These are phyloP conservation scores for Ceratobasidium sp. DNA, from an alignment of 1,284 basidiomycete genomes.

Conservation along the genomic window DNA sequence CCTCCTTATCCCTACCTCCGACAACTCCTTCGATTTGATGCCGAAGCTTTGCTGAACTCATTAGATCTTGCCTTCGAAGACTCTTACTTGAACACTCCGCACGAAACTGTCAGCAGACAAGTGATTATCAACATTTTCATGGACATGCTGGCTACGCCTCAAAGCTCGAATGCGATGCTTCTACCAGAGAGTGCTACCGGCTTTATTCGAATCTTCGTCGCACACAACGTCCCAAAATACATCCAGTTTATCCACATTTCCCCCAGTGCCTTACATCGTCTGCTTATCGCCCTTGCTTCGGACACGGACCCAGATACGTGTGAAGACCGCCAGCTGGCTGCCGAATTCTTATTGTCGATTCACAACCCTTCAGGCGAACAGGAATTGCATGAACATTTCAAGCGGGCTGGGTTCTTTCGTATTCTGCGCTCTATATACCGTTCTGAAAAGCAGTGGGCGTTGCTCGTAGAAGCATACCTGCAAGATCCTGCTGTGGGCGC, in stretches of 20 bases:
- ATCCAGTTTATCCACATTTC: slow-evolving; percentile 85
- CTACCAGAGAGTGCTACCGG: slow-evolving; percentile 73
- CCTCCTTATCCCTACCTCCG: slow-evolving; percentile 91
- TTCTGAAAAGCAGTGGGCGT: slow-evolving; percentile 79
- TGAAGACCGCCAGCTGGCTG: slow-evolving; percentile 94
- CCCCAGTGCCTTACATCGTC: slow-evolving; percentile 73
- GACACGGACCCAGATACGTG: slow-evolving; percentile 79
- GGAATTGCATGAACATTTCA: slow-evolving; percentile 75
- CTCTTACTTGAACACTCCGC: slow-evolving; percentile 84
- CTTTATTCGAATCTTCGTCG: slow-evolving; percentile 94
- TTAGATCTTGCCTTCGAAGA: slow-evolving; percentile 97
- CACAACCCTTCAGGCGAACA: slow-evolving; percentile 87
- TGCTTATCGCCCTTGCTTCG: slow-evolving; percentile 81
- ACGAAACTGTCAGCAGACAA: slow-evolving; percentile 75
- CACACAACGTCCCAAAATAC: slow-evolving; percentile 97
- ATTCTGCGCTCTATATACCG: slow-evolving; percentile 86
- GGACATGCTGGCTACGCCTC: slow-evolving; percentile 70
- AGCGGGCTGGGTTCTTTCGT: slow-evolving; percentile 87
- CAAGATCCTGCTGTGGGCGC: slow-evolving; percentile 76
- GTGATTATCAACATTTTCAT: slow-evolving; percentile 87
- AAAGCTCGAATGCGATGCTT: slow-evolving; percentile 48
- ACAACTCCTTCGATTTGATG: slow-evolving; percentile 86
- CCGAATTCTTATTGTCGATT: slow-evolving; percentile 92
- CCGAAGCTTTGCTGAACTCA: slow-evolving; percentile 94
- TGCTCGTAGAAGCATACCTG: slow-evolving; percentile 77